phyloP scores from a whole-genome alignment of 352 stramenopile species.

The Phytophthora pinifolia region DNA sequence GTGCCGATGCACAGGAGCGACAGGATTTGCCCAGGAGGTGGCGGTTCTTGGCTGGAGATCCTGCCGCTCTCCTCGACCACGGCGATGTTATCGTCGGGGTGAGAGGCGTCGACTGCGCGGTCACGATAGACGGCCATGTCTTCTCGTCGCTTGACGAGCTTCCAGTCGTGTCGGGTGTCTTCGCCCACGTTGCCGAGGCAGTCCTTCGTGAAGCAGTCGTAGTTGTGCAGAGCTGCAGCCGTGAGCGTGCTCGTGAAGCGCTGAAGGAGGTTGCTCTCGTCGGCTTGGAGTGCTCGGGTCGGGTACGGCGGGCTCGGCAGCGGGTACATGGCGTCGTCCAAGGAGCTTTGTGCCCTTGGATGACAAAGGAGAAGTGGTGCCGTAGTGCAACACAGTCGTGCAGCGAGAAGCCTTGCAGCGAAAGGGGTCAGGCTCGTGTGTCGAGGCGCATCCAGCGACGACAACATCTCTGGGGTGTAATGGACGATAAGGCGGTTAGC shows the following conservation, averaged over 20 bases:
- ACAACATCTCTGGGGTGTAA: neutral
- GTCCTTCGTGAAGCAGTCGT: conserved; percentile 31
- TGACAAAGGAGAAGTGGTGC: conserved; percentile 18
- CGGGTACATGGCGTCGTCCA: conserved; percentile 21
- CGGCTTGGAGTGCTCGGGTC: conserved; percentile 29
- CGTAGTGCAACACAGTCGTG: neutral
- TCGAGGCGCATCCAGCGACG: no score
- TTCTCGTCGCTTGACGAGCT: conserved; percentile 35
- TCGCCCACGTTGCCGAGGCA: conserved; percentile 28
- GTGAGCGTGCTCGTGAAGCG: conserved; percentile 30
- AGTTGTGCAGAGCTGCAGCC: conserved; percentile 34
- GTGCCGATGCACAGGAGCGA: conserved; percentile 30
- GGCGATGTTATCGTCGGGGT: neutral
- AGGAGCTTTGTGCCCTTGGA: neutral
- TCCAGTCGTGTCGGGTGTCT: conserved; percentile 32
- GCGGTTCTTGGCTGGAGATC: conserved; percentile 1
- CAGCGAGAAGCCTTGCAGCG: neutral
- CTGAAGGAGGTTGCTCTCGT: conserved; percentile 34
- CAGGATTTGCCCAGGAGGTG: conserved; percentile 9
- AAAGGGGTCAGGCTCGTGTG: no score
- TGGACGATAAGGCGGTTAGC: neutral
- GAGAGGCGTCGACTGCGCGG: neutral
- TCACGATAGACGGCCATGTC: conserved; percentile 44
- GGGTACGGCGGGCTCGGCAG: conserved; percentile 29
- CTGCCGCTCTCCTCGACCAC: conserved; percentile 9